Base-by-base conservation (phyloP, 148 eudicot genomes). In the Pouteria glomerata region DNA sequence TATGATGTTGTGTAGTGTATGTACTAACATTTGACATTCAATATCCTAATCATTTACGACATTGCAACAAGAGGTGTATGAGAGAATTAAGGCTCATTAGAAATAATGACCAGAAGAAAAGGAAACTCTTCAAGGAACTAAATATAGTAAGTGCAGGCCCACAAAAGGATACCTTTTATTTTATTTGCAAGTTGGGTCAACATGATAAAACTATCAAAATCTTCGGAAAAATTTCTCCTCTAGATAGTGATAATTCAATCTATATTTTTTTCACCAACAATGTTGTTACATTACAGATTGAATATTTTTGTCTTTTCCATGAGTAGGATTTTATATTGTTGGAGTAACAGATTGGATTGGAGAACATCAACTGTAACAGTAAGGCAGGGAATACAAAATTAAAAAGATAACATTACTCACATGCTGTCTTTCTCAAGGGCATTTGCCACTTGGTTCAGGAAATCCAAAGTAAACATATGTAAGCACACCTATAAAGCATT, bases 381-480 rank as follows among this genome's bases (percentile, higher is more conserved):
- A 60, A 21, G 26, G 35, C 3, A 24, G 18, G 24, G 19, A 64
- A 55, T 7, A 14, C 11, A 48, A 7, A 39, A 57, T 26, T 1
- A 30, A 52, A 56, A 50, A 39, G 68, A 45, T n/a, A n/a, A n/a
- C 26, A 52, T 50, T 60, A 87, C 98, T 86, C 71, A 93, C 98
- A 88, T 86, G 89, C 98, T 89, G 83, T 94, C 98, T 82, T 88
- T 94, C 83, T 94, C 98, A 79, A 94, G 85, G 44, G 93, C 91
- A 82, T 84, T 94, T 48, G 97, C 97, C 19, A 94, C 98, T 75
- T 93, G 91, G 85, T 89, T 91, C 82, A 94, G 85, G 73, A 94
- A 94, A 80, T 94, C 98, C 86, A 94, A 76, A 74, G 96, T 85
- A 83, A 94, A 94, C 98, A 94, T 94, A 82, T 94, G 98, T 74